phyloP scores from a whole-genome alignment of 768 basidiomycete genomes.

The Sporobolomyces phaffii region DNA sequence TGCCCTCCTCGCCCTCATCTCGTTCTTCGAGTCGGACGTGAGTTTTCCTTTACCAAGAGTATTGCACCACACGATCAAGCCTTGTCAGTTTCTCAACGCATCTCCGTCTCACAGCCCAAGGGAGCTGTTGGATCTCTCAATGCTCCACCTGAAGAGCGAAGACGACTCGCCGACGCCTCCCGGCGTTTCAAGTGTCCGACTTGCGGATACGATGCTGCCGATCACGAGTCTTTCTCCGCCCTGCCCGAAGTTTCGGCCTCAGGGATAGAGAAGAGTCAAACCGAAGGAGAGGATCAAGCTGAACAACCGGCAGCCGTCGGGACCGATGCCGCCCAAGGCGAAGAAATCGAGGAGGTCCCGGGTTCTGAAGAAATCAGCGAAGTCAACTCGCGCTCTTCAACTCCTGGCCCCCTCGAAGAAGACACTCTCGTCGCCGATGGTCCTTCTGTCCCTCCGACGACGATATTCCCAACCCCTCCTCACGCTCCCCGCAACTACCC shows the following conservation, averaged over 20 bases:
- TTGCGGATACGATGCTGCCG: slow-evolving; percentile 30
- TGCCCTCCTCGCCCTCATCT: slow-evolving; percentile 49
- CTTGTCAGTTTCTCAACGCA: too few relatives aligned
- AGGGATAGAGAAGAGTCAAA: too few relatives aligned
- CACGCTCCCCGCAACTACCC: neutral
- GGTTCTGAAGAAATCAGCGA: neutral
- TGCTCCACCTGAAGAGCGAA: slow-evolving; percentile 26
- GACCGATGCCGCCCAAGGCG: neutral
- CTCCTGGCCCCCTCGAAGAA: neutral
- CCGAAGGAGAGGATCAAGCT: too few relatives aligned
- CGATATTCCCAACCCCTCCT: slow-evolving; percentile 3
- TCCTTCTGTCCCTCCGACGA: neutral
- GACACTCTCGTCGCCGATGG: neutral
- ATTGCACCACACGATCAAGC: too few relatives aligned
- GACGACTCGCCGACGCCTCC: slow-evolving; percentile 17
- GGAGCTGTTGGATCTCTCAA: slow-evolving; percentile 36
- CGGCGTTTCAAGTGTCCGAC: slow-evolving; percentile 13
- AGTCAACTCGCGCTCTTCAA: neutral
- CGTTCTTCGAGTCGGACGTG: slow-evolving; percentile 47
- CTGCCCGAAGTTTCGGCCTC: too few relatives aligned
- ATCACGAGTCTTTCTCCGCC: slow-evolving; percentile 1
- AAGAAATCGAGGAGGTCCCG: neutral
- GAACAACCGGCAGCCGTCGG: neutral
- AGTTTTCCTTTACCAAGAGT: too few relatives aligned
- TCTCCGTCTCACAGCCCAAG: too few relatives aligned